Conservation (phyloP, 352 stramenopile species). For the Globisporangium uncinulatum region DNA sequence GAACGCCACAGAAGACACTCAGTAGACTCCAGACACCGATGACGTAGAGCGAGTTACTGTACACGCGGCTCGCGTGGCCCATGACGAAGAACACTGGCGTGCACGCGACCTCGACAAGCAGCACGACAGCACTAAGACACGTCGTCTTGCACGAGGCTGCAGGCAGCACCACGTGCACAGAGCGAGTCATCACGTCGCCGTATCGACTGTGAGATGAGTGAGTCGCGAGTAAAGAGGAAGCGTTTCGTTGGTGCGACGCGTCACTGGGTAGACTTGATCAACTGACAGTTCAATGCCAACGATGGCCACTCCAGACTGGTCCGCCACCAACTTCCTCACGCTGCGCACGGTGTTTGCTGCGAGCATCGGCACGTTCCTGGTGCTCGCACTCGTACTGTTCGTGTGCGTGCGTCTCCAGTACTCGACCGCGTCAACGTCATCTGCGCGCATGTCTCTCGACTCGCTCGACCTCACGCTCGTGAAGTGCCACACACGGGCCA, state of each 20-base stretch:
- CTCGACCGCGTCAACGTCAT: constrained; percentile 4
- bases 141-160: constrained; percentile 42
- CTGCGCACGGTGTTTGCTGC: constrained; percentile 30
- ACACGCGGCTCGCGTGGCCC: constrained; percentile 30
- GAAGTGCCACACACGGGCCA: constrained; percentile 46
- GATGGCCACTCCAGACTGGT: constrained; percentile 32
- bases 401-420: constrained; percentile 27
- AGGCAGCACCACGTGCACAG: constrained; percentile 24
- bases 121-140: constrained; percentile 26
- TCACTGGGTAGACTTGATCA: no score
- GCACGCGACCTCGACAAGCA: constrained; percentile 35
- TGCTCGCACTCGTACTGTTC: constrained; percentile 24
- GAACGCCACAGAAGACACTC: constrained; percentile 35
- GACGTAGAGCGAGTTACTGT: constrained; percentile 25
- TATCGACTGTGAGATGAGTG: not conserved
- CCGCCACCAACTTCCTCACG: constrained; percentile 26
- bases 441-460: constrained; percentile 19
- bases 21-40: constrained; percentile 28
- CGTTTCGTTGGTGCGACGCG: constrained; percentile 1
- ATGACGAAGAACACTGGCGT: constrained; percentile 34
- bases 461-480: constrained; percentile 50
- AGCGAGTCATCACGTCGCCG: constrained; percentile 2
- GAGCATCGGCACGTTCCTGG: constrained; percentile 33
- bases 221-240: not conserved
- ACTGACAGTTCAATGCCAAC: not conserved